Percentiles rank a stretch among this genome's conserved stretches.
These are phyloP conservation scores for Corymbia maculata DNA, from an alignment of 345 rosid species.

Conservation along the genomic window DNA sequence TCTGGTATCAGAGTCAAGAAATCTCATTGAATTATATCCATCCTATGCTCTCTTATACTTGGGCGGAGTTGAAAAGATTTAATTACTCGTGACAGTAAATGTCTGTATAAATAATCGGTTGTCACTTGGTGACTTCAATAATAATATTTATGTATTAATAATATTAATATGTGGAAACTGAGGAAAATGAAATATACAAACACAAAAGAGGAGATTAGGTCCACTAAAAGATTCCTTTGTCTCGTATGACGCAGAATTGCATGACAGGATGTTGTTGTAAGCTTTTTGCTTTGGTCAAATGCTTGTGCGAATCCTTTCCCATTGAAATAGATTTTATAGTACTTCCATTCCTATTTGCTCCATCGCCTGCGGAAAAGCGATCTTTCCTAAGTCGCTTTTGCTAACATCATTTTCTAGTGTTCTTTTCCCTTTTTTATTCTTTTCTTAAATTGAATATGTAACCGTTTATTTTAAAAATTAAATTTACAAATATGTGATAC, in stretches of 20 bases:
- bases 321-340: background rate
- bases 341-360: background rate
- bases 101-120: background rate
- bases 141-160: background rate
- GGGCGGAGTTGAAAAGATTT: background rate
- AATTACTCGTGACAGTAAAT: background rate
- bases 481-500: background rate
- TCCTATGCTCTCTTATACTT: background rate
- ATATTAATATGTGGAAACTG: background rate
- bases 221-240: background rate
- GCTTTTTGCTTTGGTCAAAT: background rate
- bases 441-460: background rate
- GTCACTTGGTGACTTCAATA: background rate
- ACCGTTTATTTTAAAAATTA: background rate
- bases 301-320: background rate
- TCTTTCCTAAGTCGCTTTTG: background rate
- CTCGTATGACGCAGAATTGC: background rate
- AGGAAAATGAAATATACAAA: background rate
- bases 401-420: background rate
- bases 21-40: background rate
- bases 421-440: background rate
- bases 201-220: background rate
- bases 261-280: background rate
- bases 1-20: background rate
- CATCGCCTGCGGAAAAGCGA: background rate